phyloP scores from a whole-genome alignment of 768 basidiomycete genomes.

The Filobasidium floriforme region DNA sequence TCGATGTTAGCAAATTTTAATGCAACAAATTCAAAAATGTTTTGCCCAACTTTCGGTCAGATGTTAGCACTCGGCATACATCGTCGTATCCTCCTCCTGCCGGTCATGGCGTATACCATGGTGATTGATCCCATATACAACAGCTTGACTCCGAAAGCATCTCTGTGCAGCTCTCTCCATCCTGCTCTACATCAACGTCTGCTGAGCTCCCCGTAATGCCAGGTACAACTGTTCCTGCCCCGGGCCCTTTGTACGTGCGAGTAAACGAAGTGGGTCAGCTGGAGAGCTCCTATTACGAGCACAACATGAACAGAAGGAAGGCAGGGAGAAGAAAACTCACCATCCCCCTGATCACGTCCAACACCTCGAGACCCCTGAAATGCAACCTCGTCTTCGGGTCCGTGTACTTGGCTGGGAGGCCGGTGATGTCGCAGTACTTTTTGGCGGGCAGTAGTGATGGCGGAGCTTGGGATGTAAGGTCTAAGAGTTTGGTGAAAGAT shows the following conservation, averaged over 20 bases:
- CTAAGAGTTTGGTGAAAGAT: slow-evolving; percentile 20
- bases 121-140: no score
- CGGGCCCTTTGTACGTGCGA: slow-evolving; percentile 31
- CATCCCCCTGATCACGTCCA: slow-evolving; percentile 43
- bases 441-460: slow-evolving; percentile 46
- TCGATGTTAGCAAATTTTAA: no score
- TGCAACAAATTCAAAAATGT: no score
- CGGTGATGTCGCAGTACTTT: slow-evolving; percentile 50
- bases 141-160: no score
- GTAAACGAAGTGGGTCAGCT: background rate
- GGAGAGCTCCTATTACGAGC: background rate
- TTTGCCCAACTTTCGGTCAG: no score
- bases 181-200: slow-evolving; percentile 14
- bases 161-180: no score
- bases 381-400: slow-evolving; percentile 46
- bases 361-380: slow-evolving; percentile 47
- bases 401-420: slow-evolving; percentile 45
- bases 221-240: slow-evolving; percentile 44
- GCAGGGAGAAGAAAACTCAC: slow-evolving; percentile 30
- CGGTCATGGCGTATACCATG: no score
- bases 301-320: background rate
- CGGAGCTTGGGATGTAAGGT: slow-evolving; percentile 44
- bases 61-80: no score
- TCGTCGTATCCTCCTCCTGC: no score
- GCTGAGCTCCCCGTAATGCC: slow-evolving; percentile 33